Percentiles rank a stretch among this genome's conserved stretches.
Conservation (phyloP, 2,329 filamentous ascomycete genomes). For the Aureobasidium sp. region DNA sequence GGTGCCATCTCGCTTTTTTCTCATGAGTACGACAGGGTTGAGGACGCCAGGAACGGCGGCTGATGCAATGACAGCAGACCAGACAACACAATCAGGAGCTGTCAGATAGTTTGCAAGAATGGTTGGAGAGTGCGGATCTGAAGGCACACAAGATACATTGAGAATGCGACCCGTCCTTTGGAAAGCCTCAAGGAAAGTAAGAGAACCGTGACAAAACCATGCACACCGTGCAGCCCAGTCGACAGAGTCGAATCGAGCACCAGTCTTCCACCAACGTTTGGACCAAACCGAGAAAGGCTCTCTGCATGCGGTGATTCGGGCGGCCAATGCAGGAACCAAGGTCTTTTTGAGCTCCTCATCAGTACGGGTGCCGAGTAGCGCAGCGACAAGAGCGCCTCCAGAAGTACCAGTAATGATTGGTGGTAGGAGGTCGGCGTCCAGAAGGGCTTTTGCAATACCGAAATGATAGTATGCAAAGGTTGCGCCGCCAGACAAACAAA, state of each 20-base stretch:
- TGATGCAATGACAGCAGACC: constrained; percentile 91
- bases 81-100: constrained; percentile 93
- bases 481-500: constrained; percentile 89
- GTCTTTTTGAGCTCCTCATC: constrained; percentile 83
- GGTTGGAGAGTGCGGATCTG: constrained; percentile 85
- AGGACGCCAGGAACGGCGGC: constrained; percentile 93
- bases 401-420: constrained; percentile 96
- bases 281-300: constrained; percentile 72
- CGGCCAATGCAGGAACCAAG: constrained; percentile 78
- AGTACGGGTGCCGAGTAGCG: constrained; percentile 78
- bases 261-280: constrained; percentile 82
- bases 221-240: constrained; percentile 80
- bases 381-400: constrained; percentile 84
- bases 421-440: constrained; percentile 79
- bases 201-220: constrained; percentile 87
- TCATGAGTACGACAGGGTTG: constrained; percentile 89
- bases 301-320: constrained; percentile 76
- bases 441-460: constrained; percentile 79
- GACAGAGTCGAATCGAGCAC: constrained; percentile 86
- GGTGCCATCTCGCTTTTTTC: constrained; percentile 69
- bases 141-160: constrained; percentile 92
- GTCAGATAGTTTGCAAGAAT: constrained; percentile 95
- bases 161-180: constrained; percentile 88
- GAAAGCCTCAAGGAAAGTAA: constrained; percentile 93
- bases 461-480: constrained; percentile 97